These are phyloP conservation scores for Quercus tomentella DNA, from an alignment of 331 rosid species.

Conservation along the genomic window DNA sequence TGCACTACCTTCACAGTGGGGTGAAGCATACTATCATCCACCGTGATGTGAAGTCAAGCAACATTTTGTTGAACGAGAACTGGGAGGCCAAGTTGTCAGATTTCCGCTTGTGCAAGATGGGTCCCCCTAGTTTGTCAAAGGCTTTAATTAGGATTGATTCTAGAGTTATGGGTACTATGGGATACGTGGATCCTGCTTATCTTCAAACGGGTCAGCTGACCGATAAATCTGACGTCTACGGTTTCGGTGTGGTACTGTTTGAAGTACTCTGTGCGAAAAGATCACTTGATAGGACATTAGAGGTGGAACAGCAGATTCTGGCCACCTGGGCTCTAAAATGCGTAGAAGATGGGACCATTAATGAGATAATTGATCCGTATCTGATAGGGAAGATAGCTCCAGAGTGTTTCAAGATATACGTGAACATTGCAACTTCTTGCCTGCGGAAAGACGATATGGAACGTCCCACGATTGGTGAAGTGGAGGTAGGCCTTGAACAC, in stretches of 20 bases:
- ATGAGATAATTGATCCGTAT: not conserved
- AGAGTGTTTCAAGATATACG: not conserved
- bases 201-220: accelerated
- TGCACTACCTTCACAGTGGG: no score
- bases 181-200: no score
- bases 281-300: no score
- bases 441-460: no score
- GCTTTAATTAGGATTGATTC: no score
- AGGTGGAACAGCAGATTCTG: not conserved
- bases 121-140: no score
- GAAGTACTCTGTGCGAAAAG: accelerated
- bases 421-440: not conserved
- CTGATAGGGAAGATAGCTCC: not conserved
- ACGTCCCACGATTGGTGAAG: not conserved
- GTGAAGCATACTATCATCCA: no score
- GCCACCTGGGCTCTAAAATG: accelerated
- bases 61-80: no score
- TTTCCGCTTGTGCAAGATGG: no score
- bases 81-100: no score
- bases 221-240: no score
- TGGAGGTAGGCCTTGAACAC: not conserved
- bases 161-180: accelerated
- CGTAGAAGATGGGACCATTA: not conserved
- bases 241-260: no score
- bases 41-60: accelerated